Evolutionary conservation across 1,284 basidiomycete genomes (phyloP), one percentile per base, ranked within the genome.

Genomic region (Flammula alnicola): DNA sequence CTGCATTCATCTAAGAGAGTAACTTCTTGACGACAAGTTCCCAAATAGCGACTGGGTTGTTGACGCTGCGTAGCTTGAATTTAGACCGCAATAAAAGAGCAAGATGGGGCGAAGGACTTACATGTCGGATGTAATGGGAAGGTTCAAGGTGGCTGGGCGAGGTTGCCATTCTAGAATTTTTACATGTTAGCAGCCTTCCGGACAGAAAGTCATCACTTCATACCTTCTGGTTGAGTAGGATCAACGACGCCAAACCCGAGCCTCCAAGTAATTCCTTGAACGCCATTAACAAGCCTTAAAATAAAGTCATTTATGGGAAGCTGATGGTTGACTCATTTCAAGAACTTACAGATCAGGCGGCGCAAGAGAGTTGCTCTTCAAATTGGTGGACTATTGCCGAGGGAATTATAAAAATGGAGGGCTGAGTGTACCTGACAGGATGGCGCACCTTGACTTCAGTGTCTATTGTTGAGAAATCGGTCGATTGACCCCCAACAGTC

Each of bases 221-320:
- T 54, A 79, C 80, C 80, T 75, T 84, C 82, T 2, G 81, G 81
- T 63, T 81, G 64, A 16, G 62, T 64, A 23, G 77, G 71, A 58
- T 84, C 69, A 37, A 73, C 63, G 29, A 84, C 66, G 4, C 81
- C 82, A 58, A 82, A 83, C 4, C 72, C 81, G 6, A 84, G 68
- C 49, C 82, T 72, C 81, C 81, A 86, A 20, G 81, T 80, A 44
- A 84, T 79, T 29, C 82, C 82, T 64, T 81, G 76, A 10, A 80
- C 69, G 31, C 79, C 78, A 46, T 70, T 69, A 14, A 72, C 69
- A 32, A 70, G 51, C 41, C 71, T 73, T 49, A 44, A 47, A 46
- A 42, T 49, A 47, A 33, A 39, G 17, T 35, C 17, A 39, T 35
- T 12, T 20, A 44, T 20, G 31, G 20, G 14, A 14, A 19, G 22